These are phyloP conservation scores for Alloteropsis semialata DNA, from an alignment of 176 grass and related monocot species.

Conservation along the genomic window DNA sequence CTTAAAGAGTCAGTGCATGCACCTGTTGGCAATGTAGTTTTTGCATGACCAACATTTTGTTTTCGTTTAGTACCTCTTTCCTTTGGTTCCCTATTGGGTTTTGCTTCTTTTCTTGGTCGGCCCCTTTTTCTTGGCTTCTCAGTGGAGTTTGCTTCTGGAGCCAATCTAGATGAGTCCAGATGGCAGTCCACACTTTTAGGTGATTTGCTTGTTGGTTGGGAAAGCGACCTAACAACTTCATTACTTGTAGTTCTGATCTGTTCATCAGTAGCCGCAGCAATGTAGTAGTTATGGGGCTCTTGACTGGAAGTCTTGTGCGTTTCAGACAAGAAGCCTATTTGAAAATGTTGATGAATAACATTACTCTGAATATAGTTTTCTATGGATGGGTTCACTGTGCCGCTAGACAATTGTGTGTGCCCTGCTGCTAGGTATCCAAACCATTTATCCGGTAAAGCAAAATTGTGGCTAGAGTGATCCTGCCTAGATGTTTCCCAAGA, in stretches of 20 bases:
- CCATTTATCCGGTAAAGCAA: slow-evolving; percentile 22
- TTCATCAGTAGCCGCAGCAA: background rate
- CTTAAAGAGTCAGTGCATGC: background rate
- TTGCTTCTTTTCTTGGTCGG: slow-evolving; percentile 34
- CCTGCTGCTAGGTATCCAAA: slow-evolving; percentile 22
- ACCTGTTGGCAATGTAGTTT: slow-evolving; percentile 28
- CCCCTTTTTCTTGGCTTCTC: slow-evolving; percentile 33
- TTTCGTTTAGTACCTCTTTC: slow-evolving; percentile 34
- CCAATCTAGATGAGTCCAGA: slow-evolving; percentile 28
- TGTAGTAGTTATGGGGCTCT: slow-evolving; percentile 5
- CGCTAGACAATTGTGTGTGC: slow-evolving; percentile 4
- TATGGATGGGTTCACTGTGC: background rate
- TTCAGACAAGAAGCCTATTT: slow-evolving; percentile 16
- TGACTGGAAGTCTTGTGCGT: background rate
- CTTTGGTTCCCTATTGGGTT: slow-evolving; percentile 36
- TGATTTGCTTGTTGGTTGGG: slow-evolving; percentile 12
- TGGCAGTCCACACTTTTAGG: slow-evolving; percentile 25
- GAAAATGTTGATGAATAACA: slow-evolving; percentile 18
- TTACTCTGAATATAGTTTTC: slow-evolving; percentile 16
- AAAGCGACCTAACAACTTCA: background rate
- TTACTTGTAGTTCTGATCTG: slow-evolving; percentile 13
- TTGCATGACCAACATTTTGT: slow-evolving; percentile 22
- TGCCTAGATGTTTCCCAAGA: slow-evolving; percentile 23
- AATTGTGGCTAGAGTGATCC: slow-evolving; percentile 12
- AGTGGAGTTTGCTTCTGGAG: slow-evolving; percentile 21